Evolutionary conservation across 805 yeast genomes (phyloP).

Genomic region (Hermanozyma aechmeae): DNA sequence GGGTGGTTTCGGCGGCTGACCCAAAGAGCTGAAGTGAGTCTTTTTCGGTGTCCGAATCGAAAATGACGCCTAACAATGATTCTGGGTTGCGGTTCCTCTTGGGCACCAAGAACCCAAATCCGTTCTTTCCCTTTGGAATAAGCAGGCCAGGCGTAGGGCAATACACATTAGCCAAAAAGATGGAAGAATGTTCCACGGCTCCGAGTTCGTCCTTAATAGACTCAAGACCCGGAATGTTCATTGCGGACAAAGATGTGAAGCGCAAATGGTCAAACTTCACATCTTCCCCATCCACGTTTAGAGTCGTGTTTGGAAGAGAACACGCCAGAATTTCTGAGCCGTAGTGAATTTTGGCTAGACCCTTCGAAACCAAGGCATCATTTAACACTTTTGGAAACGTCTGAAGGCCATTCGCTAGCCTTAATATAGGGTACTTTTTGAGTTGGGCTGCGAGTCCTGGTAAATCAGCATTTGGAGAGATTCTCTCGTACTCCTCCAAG

Average conservation of each 20-base stretch:
- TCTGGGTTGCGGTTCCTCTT: constrained; percentile 36
- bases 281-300: constrained; percentile 10
- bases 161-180: constrained; percentile 64
- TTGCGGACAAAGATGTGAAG: too few relatives aligned
- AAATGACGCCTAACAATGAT: constrained; percentile 74
- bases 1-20: neutral
- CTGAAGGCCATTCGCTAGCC: constrained; percentile 48
- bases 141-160: constrained; percentile 28
- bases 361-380: constrained; percentile 21
- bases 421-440: constrained; percentile 53
- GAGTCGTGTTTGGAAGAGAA: too few relatives aligned
- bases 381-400: constrained; percentile 38
- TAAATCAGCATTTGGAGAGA: constrained; percentile 34
- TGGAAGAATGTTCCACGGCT: constrained; percentile 28
- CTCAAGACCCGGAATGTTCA: too few relatives aligned
- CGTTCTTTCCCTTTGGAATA: constrained; percentile 34
- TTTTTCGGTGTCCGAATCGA: constrained; percentile 77
- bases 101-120: constrained; percentile 90
- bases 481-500: constrained; percentile 29
- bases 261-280: constrained; percentile 47
- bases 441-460: constrained; percentile 24
- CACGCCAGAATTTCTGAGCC: constrained; percentile 15
- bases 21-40: constrained; percentile 17
- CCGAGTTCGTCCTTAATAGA: too few relatives aligned
- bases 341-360: constrained; percentile 34